phyloP scores from a whole-genome alignment of 2,329 filamentous ascomycete genomes.

The Colletotrichum sp. region DNA sequence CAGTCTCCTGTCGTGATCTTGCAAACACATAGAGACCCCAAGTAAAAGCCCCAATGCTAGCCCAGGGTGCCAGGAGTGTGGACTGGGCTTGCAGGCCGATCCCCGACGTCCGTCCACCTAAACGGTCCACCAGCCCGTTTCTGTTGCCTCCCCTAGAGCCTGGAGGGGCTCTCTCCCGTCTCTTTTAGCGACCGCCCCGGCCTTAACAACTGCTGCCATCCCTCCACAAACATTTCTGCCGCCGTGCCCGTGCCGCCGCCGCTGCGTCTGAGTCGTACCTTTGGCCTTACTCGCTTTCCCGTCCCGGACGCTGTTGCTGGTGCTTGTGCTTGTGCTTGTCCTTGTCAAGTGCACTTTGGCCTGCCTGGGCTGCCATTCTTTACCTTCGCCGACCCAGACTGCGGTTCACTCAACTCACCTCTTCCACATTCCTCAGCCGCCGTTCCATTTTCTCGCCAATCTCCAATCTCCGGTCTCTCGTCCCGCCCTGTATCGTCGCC shows the following conservation, averaged over 20 bases:
- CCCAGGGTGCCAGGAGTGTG: not conserved
- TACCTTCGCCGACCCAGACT: not conserved
- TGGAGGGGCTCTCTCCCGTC: not conserved
- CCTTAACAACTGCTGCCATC: constrained; percentile 4
- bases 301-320: not conserved
- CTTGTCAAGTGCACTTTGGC: not conserved
- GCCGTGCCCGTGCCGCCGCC: not conserved
- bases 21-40: not conserved
- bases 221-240: constrained; percentile 1
- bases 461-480: not conserved
- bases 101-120: constrained; percentile 1
- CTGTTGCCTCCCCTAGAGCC: not conserved
- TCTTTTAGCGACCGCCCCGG: not conserved
- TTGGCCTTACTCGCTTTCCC: constrained; percentile 10
- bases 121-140: constrained; percentile 1
- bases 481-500: not conserved
- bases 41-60: not conserved
- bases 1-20: not conserved
- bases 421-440: not conserved
- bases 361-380: not conserved
- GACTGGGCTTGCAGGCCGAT: not conserved
- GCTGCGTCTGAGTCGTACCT: constrained; percentile 10
- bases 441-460: not conserved
- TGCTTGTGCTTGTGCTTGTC: not conserved
- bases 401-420: not conserved